Evolutionary conservation across 805 yeast species (phyloP).

Genomic region (Kuraishia hungarica): DNA sequence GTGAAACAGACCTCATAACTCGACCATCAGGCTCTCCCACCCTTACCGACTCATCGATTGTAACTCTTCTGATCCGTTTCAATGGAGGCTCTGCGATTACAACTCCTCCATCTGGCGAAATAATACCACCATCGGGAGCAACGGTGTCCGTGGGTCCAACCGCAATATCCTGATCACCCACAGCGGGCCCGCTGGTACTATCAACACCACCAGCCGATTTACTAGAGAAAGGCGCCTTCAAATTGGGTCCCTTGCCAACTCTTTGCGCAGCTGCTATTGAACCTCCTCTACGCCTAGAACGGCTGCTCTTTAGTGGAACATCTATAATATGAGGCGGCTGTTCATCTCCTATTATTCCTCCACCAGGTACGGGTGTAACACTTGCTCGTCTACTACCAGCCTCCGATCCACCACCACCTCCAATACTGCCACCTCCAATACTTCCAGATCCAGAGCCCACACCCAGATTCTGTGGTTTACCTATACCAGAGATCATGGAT

Average conservation of each 20-base stretch:
- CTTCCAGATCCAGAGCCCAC: not conserved
- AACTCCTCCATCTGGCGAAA: not conserved
- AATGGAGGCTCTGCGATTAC: not conserved
- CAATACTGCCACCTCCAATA: not conserved
- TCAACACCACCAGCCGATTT: not conserved
- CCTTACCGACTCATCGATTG: not conserved
- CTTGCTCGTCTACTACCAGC: not conserved
- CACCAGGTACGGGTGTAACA: not conserved
- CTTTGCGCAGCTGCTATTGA: not conserved
- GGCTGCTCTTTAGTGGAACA: not conserved
- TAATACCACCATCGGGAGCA: not conserved
- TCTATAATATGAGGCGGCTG: slow-evolving; percentile 5
- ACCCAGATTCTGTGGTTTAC: not conserved
- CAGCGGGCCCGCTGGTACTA: not conserved
- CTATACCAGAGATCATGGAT: slow-evolving; percentile 9
- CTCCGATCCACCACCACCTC: not conserved
- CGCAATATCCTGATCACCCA: not conserved
- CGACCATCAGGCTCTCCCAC: not conserved
- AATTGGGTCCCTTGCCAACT: not conserved
- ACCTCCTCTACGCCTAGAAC: not conserved
- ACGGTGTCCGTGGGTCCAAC: not conserved
- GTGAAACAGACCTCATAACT: not conserved
- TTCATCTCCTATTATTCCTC: not conserved
- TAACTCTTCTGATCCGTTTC: not conserved
- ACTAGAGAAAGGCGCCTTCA: not conserved